Evolutionary conservation across 768 basidiomycete genomes (phyloP).

Genomic region (Amanita inopinata): DNA sequence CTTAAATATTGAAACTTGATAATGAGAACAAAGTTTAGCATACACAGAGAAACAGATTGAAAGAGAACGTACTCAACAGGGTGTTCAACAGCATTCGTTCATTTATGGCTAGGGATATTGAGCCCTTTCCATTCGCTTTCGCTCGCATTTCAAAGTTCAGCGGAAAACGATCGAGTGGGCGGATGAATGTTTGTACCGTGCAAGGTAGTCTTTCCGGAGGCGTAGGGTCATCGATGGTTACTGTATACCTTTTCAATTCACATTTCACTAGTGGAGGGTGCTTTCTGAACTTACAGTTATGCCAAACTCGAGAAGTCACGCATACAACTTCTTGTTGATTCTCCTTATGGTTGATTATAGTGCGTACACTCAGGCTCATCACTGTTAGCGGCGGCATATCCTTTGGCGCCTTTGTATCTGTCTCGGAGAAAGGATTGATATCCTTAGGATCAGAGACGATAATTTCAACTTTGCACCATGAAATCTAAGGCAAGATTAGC

Average conservation of each 20-base stretch:
- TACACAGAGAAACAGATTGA: neutral
- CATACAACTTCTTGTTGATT: slow-evolving; percentile 95
- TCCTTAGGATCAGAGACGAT: slow-evolving; percentile 79
- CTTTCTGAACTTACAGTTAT: slow-evolving; percentile 39
- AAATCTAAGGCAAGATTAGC: slow-evolving; percentile 43
- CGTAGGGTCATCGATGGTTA: slow-evolving; percentile 82
- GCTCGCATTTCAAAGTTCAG: slow-evolving; percentile 69
- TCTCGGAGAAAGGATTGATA: slow-evolving; percentile 73
- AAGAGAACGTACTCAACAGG: slow-evolving; percentile 48
- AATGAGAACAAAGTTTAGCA: slow-evolving; percentile 3
- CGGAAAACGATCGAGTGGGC: slow-evolving; percentile 84
- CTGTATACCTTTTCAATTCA: slow-evolving; percentile 28
- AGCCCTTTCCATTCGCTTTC: slow-evolving; percentile 51
- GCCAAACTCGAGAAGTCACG: slow-evolving; percentile 77
- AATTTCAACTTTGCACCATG: slow-evolving; percentile 95
- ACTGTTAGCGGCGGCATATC: slow-evolving; percentile 86
- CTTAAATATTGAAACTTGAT: slow-evolving; percentile 61
- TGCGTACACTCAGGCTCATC: slow-evolving; percentile 80
- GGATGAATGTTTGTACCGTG: slow-evolving; percentile 77
- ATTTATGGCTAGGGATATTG: slow-evolving; percentile 65
- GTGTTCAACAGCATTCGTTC: slow-evolving; percentile 82
- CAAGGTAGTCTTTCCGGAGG: slow-evolving; percentile 83
- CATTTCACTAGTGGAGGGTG: neutral
- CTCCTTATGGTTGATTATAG: slow-evolving; percentile 87
- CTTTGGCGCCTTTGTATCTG: slow-evolving; percentile 57